These are phyloP conservation scores for Sphaerulina musiva DNA, from an alignment of 2,329 filamentous ascomycete species.

Conservation along the genomic window DNA sequence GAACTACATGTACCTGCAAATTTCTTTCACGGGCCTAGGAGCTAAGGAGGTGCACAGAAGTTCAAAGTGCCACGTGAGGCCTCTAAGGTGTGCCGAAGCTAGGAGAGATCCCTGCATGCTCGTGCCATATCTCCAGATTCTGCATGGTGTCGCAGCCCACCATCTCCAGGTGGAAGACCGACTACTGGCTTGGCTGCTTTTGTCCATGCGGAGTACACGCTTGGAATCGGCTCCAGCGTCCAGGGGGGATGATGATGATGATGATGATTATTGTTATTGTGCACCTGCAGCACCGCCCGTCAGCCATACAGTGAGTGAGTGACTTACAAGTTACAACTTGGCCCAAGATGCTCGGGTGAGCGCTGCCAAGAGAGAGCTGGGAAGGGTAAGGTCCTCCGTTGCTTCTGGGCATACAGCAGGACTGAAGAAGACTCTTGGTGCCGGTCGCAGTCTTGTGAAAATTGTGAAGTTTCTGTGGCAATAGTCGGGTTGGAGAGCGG, in stretches of 20 bases:
- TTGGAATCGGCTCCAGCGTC: slow-evolving; percentile 1
- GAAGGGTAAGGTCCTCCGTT: neutral
- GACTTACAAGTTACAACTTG: too few relatives aligned
- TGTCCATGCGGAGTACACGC: neutral
- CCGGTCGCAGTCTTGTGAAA: too few relatives aligned
- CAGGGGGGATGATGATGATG: too few relatives aligned
- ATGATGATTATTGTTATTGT: too few relatives aligned
- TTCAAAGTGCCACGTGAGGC: neutral
- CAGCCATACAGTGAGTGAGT: too few relatives aligned
- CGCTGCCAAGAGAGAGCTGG: slow-evolving; percentile 1
- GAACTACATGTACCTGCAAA: neutral
- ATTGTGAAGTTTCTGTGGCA: too few relatives aligned
- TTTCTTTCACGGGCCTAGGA: neutral
- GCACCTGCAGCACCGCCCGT: slow-evolving; percentile 6
- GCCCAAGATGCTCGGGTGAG: slow-evolving; percentile 1
- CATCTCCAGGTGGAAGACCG: slow-evolving; percentile 1
- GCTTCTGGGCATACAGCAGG: too few relatives aligned
- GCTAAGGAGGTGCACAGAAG: too few relatives aligned
- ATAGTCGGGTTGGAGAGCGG: neutral
- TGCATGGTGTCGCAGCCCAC: neutral
- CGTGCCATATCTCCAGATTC: slow-evolving; percentile 1
- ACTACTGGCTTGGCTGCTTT: neutral
- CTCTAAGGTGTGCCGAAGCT: neutral
- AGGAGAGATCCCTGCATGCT: neutral
- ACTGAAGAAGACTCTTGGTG: too few relatives aligned